Evolutionary conservation across 768 basidiomycete species (phyloP).

Genomic region (Hygrophoropsis aurantiaca): DNA sequence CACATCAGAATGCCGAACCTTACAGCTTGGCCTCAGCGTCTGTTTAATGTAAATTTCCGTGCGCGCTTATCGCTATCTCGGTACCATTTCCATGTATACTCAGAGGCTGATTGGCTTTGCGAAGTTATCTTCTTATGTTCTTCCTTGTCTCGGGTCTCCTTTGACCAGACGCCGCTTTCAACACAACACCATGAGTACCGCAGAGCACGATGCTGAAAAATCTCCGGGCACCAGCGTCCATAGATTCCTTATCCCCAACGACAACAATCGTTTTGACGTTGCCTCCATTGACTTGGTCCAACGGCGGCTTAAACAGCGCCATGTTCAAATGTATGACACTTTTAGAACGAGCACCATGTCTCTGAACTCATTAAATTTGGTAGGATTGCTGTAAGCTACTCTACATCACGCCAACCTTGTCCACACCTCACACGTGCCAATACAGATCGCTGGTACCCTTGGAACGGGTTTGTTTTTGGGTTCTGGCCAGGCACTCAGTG

Average conservation of each 20-base stretch:
- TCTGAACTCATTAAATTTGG: not conserved
- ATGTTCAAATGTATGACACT: constrained; percentile 77
- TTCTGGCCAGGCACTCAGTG: constrained; percentile 56
- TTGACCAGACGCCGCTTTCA: too few relatives aligned
- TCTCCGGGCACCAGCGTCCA: too few relatives aligned
- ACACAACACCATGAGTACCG: too few relatives aligned
- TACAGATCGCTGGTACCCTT: constrained; percentile 69
- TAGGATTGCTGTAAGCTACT: not conserved
- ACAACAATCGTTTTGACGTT: constrained; percentile 47
- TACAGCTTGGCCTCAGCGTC: too few relatives aligned
- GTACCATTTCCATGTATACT: too few relatives aligned
- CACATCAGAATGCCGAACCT: too few relatives aligned
- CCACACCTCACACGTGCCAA: not conserved
- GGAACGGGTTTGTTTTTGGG: constrained; percentile 74
- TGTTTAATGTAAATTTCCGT: too few relatives aligned
- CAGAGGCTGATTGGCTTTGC: too few relatives aligned
- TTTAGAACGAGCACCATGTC: not conserved
- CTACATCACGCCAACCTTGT: not conserved
- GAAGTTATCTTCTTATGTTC: too few relatives aligned
- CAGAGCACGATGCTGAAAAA: too few relatives aligned
- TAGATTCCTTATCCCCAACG: constrained; percentile 19
- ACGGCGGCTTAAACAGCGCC: constrained; percentile 70
- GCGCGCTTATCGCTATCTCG: too few relatives aligned
- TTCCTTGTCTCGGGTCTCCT: too few relatives aligned
- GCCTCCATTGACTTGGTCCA: constrained; percentile 71